Conservation (phyloP, 2,329 filamentous ascomycete genomes). For the Fonsecaea nubica region DNA sequence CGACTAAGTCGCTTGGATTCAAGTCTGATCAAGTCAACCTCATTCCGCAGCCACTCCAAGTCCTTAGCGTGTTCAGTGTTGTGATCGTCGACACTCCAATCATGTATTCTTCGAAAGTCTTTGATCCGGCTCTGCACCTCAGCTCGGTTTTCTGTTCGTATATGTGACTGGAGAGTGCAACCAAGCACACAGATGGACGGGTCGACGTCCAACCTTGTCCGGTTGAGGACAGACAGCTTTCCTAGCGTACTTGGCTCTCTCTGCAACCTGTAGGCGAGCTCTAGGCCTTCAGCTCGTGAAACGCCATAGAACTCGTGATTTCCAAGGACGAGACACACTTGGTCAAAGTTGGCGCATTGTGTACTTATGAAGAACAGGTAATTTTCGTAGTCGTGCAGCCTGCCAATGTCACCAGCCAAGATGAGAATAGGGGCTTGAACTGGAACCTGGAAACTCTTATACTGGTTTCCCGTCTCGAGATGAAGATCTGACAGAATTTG, state of each 20-base stretch:
- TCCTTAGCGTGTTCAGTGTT: conserved; percentile 58
- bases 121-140: conserved; percentile 56
- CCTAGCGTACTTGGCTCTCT: conserved; percentile 41
- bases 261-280: conserved; percentile 42
- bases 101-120: conserved; percentile 62
- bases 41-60: conserved; percentile 57
- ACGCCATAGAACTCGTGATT: conserved; percentile 49
- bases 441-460: conserved; percentile 39
- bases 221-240: conserved; percentile 43
- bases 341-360: conserved; percentile 40
- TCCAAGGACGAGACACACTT: conserved; percentile 45
- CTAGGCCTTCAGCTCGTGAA: conserved; percentile 37
- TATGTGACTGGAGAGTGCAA: conserved; percentile 64
- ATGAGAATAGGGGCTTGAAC: conserved; percentile 36
- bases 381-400: conserved; percentile 40
- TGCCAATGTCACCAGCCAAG: conserved; percentile 47
- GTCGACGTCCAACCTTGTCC: conserved; percentile 41
- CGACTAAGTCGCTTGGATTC: neutral
- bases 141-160: conserved; percentile 50
- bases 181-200: conserved; percentile 60
- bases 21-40: conserved; percentile 42
- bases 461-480: conserved; percentile 41
- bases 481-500: conserved; percentile 43
- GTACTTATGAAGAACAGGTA: conserved; percentile 41
- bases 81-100: conserved; percentile 60